Base-by-base conservation (phyloP, 2,329 filamentous ascomycete species). In the Fusarium sp. region DNA sequence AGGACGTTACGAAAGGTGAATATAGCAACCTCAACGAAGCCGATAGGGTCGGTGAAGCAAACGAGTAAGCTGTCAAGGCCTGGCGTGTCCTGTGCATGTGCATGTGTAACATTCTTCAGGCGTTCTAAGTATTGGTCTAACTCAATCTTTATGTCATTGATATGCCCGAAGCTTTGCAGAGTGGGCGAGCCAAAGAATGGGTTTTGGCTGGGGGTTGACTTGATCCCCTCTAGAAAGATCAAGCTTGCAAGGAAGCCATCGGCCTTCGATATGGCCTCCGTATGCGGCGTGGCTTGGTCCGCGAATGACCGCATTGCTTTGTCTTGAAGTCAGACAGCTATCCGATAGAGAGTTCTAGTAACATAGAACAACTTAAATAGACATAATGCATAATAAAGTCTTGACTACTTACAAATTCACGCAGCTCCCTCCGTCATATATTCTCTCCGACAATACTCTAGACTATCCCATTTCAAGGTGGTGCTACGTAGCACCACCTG, bases 31-130 rank as follows among this genome's bases (percentile, higher is more conserved):
- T 47, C 23, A 0, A 1, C 15, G 8, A 47, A 47, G 0, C 18
- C 11, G 1, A 3, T 8, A 0, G 8, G 4, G 0, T 8, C 21
- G 0, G 4, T 8, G 0, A 46, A 54, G 0, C 29, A 47, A 1
- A 13, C 21, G n/a, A 21, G 1, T 2, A 46, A 10, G 1, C 1
- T 0, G 15, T 9, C 16, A 2, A 46, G 0, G 2, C 3, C 5
- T 0, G 18, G 28, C 1, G 3, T 9, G 7, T 7, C 0, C 12
- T 31, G 16, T n/a, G n/a, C n/a, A n/a, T n/a, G 7, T 2, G 20
- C 3, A 3, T 7, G 18, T 0, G 2, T 2, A 5, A 26, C 3
- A 0, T 3, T 23, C 11, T 2, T 0, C 5, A 54, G 50, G 6
- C 5, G 18, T 0, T 21, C 9, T 38, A 38, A 44, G 12, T 44